phyloP scores from a whole-genome alignment of 75 land plant genomes.

The Ceratopteris richardii region DNA sequence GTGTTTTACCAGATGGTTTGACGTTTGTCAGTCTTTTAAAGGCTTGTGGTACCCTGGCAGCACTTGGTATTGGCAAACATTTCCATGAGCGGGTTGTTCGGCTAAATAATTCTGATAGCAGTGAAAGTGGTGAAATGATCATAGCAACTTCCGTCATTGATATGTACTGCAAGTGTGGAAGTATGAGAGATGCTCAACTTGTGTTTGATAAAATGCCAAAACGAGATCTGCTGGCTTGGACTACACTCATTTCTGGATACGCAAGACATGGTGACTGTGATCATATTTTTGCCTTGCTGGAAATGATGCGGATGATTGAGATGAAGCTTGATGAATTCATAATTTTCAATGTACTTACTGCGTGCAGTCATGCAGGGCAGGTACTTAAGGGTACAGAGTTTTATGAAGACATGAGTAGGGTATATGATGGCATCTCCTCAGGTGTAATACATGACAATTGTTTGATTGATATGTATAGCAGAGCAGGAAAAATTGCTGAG shows the following conservation, averaged over 20 bases:
- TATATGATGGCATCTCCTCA: no score
- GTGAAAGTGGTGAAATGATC: slow-evolving; percentile 14
- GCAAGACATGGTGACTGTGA: slow-evolving; percentile 45
- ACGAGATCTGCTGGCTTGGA: slow-evolving; percentile 50
- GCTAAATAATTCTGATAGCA: no score
- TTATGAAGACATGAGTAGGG: no score
- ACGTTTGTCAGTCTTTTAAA: slow-evolving; percentile 7
- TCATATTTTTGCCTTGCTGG: slow-evolving; percentile 32
- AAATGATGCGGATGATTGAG: slow-evolving; percentile 20
- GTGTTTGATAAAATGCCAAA: slow-evolving; percentile 41
- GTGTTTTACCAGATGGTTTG: slow-evolving; percentile 6
- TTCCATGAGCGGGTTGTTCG: neutral
- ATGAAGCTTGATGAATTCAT: neutral
- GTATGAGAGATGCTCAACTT: slow-evolving; percentile 29
- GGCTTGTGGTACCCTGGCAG: slow-evolving; percentile 12
- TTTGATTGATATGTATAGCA: no score
- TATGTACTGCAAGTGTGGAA: slow-evolving; percentile 54
- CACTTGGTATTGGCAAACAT: slow-evolving; percentile 1
- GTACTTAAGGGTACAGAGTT: no score
- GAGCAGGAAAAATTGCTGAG: no score
- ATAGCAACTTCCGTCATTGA: slow-evolving; percentile 52
- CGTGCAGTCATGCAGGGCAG: no score
- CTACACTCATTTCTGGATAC: slow-evolving; percentile 58
- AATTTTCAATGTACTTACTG: no score
- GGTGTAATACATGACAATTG: no score